Conservation (phyloP, 768 basidiomycete genomes). For the Cystofilobasidium bisporidii region DNA sequence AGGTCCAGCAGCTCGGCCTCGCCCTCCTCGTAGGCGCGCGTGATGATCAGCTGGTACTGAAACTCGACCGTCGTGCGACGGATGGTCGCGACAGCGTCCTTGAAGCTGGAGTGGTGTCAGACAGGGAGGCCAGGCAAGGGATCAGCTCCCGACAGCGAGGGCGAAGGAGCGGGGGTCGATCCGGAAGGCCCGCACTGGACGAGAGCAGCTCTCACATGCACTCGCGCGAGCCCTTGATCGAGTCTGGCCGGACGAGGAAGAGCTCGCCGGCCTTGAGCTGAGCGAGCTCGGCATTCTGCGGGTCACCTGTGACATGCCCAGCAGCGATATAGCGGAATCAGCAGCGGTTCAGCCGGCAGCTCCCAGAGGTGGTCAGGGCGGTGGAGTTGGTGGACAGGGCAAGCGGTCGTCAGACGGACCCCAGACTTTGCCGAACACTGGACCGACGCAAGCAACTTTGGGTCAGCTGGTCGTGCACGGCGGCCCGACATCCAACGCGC, state of each 20-base stretch:
- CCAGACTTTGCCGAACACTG: constrained; percentile 89
- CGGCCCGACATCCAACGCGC: no score
- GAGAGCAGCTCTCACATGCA: constrained; percentile 99
- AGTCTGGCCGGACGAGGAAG: constrained; percentile 80
- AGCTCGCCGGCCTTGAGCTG: constrained; percentile 87
- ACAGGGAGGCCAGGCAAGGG: neutral
- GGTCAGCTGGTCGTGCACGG: neutral
- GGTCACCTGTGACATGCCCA: constrained; percentile 75
- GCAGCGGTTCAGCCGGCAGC: no score
- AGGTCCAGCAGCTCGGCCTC: constrained; percentile 91
- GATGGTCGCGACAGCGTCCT: constrained; percentile 89
- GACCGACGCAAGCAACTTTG: neutral
- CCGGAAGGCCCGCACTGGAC: no score
- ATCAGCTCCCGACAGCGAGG: neutral
- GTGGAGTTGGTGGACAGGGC: neutral
- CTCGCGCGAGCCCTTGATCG: constrained; percentile 81
- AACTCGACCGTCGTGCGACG: constrained; percentile 65
- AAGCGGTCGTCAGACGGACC: constrained; percentile 70
- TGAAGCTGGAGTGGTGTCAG: constrained; percentile 54
- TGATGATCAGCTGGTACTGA: constrained; percentile 75
- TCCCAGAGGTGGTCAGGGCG: no score
- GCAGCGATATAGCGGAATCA: no score
- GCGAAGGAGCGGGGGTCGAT: no score
- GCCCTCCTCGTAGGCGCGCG: constrained; percentile 93
- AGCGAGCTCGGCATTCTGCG: constrained; percentile 87